Evolutionary conservation across 179 eudicot genomes (phyloP).

Genomic region (Silene vulgaris): DNA sequence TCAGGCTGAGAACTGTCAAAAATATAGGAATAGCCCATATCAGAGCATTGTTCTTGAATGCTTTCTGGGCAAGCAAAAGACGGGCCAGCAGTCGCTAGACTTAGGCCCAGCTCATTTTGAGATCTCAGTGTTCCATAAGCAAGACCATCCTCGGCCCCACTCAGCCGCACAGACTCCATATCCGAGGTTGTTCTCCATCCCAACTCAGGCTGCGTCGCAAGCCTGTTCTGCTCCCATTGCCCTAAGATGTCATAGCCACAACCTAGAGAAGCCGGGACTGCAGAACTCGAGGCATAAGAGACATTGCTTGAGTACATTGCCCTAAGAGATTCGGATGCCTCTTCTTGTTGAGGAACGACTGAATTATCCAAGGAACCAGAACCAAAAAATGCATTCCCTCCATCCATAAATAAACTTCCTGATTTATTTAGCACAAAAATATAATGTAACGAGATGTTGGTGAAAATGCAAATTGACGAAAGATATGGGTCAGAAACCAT

Average conservation of each 20-base stretch:
- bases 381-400: slow-evolving; percentile 22
- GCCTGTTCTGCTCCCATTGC: slow-evolving; percentile 42
- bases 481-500: too few relatives aligned
- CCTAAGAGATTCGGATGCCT: slow-evolving; percentile 23
- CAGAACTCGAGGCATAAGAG: slow-evolving; percentile 29
- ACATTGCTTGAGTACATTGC: slow-evolving; percentile 27
- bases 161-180: slow-evolving; percentile 28
- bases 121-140: slow-evolving; percentile 35
- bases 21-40: slow-evolving; percentile 34
- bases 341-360: slow-evolving; percentile 27
- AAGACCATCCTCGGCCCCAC: slow-evolving; percentile 26
- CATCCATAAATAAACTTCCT: neutral
- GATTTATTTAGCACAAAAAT: neutral
- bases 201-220: slow-evolving; percentile 30
- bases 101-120: slow-evolving; percentile 53
- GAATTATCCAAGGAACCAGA: slow-evolving; percentile 23
- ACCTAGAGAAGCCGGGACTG: slow-evolving; percentile 28
- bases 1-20: slow-evolving; percentile 30
- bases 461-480: too few relatives aligned
- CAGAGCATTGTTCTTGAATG: slow-evolving; percentile 41
- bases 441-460: neutral
- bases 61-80: slow-evolving; percentile 30
- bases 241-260: slow-evolving; percentile 32
- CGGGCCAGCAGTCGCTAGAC: slow-evolving; percentile 49
- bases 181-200: slow-evolving; percentile 32